Evolutionary conservation across 352 stramenopile genomes (phyloP).

Genomic region (Pythium volutum): DNA sequence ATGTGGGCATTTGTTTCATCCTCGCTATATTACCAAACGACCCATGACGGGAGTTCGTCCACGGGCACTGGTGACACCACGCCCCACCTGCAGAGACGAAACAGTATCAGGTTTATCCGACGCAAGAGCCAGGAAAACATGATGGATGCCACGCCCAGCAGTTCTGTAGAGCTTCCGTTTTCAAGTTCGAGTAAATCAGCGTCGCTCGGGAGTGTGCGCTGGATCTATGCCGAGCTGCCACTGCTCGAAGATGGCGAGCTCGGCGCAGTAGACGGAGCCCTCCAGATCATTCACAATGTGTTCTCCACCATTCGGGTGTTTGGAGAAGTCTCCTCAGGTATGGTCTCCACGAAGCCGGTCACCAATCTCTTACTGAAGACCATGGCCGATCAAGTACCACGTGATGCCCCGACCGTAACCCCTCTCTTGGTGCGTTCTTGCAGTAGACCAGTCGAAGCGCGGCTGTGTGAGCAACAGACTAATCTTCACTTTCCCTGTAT

Average conservation of each 20-base stretch:
- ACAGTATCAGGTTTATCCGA: conserved; percentile 24
- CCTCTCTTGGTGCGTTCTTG: conserved; percentile 33
- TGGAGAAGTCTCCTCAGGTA: neutral
- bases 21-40: conserved; percentile 28
- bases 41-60: neutral
- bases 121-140: conserved; percentile 23
- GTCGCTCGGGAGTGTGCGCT: conserved; percentile 18
- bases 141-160: neutral
- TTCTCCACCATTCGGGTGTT: conserved; percentile 32
- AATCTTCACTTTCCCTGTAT: conserved; percentile 1
- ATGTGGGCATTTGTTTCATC: conserved; percentile 31
- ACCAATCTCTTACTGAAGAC: conserved; percentile 22
- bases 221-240: conserved; percentile 54
- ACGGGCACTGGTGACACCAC: neutral
- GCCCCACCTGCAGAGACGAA: conserved; percentile 11
- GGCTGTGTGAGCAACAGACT: neutral
- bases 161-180: neutral
- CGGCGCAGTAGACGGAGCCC: conserved; percentile 4
- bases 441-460: neutral
- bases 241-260: conserved; percentile 26
- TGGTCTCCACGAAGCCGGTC: neutral
- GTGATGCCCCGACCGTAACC: conserved; percentile 22
- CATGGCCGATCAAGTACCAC: conserved; percentile 12
- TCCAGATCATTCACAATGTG: conserved; percentile 28
- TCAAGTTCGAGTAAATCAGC: neutral